Evolutionary conservation across 768 basidiomycete species (phyloP).

Genomic region (Mycena alexandri): DNA sequence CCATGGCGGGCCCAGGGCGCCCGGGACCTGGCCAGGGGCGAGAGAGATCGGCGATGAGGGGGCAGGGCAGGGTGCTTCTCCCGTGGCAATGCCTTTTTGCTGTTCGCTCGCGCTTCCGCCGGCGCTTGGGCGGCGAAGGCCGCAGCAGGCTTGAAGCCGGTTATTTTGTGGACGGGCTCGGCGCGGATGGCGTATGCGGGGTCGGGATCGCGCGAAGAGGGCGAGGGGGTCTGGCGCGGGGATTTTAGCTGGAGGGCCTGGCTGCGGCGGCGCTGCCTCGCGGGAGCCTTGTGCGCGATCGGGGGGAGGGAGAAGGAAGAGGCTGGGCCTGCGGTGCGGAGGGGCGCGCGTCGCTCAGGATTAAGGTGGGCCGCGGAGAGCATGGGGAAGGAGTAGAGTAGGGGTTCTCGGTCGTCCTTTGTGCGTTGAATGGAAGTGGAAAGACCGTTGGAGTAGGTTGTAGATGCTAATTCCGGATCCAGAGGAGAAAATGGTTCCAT

Average conservation of each 20-base stretch:
- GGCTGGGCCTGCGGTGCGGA: conserved; percentile 4
- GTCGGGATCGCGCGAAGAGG: background rate
- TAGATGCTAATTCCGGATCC: conserved; percentile 21
- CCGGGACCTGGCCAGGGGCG: conserved; percentile 53
- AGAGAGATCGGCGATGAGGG: conserved; percentile 34
- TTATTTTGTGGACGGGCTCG: conserved; percentile 38
- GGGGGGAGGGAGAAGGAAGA: conserved; percentile 18
- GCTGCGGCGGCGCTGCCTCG: conserved; percentile 8
- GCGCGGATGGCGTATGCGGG: conserved; percentile 33
- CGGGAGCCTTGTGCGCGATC: conserved; percentile 14
- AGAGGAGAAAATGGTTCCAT: conserved; percentile 58
- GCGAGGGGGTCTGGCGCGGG: conserved; percentile 7
- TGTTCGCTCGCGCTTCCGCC: background rate
- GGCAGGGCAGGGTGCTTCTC: conserved; percentile 44
- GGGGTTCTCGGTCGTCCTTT: conserved; percentile 26
- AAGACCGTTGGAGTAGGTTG: conserved; percentile 36
- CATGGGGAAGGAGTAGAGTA: conserved; percentile 36
- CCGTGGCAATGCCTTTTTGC: conserved; percentile 24
- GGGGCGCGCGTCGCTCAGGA: conserved; percentile 1
- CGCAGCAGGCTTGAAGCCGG: conserved; percentile 37
- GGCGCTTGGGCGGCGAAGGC: conserved; percentile 29
- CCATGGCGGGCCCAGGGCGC: conserved; percentile 21
- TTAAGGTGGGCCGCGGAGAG: conserved; percentile 7
- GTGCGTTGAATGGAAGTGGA: conserved; percentile 28
- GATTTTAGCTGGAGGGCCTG: conserved; percentile 9